Base-by-base conservation (phyloP, 768 basidiomycete genomes). In the Pulveroboletus sp. region DNA sequence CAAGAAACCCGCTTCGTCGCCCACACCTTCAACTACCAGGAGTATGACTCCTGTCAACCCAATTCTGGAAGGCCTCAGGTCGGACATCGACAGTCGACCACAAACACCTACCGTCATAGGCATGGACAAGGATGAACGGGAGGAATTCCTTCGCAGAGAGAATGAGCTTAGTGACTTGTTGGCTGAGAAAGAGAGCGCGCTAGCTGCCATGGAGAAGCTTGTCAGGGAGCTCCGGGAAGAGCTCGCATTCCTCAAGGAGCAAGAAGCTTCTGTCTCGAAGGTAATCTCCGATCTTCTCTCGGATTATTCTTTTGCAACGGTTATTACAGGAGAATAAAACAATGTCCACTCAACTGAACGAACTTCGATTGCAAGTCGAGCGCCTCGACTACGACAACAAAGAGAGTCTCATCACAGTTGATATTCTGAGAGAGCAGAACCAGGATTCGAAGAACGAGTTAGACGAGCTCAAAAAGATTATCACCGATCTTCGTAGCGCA, bases 341-440 rank as follows among this genome's bases (percentile, higher is more conserved):
- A 4, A 93, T 97, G 85, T 91, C 93, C 14, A 82, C 82, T 40
- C 93, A 97, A 62, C 76, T 98, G 59, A 93, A 90, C 63, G 96
- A 98, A 57, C 77, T 99, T 32, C 84, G 92, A 40, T 71, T 97
- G 40, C 87, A 93, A 73, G 81, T 95, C 39, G 93, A 95, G 70
- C 77, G 94, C 35, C 76, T 98, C 24, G 89, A 90, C 60, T 95
- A 96, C 61, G 96, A 99, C 65, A 90, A 89, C 72, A 97, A 97
- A 71, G 95, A 98, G 73, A 82, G 90, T 36, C 71, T 80, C 47
- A 96, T 98, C 63, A 91, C 90, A 20, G 79, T 94, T 47, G 96
- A 99, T 61, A 92, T 93, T 56, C 83, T 96, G 59, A 91, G 92
- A 66, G 95, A 99, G 69, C 91, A 94, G 73, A 94, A 90, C 55